These are phyloP conservation scores for Ilyonectria robusta DNA, from an alignment of 2,329 filamentous ascomycete genomes.

Conservation along the genomic window DNA sequence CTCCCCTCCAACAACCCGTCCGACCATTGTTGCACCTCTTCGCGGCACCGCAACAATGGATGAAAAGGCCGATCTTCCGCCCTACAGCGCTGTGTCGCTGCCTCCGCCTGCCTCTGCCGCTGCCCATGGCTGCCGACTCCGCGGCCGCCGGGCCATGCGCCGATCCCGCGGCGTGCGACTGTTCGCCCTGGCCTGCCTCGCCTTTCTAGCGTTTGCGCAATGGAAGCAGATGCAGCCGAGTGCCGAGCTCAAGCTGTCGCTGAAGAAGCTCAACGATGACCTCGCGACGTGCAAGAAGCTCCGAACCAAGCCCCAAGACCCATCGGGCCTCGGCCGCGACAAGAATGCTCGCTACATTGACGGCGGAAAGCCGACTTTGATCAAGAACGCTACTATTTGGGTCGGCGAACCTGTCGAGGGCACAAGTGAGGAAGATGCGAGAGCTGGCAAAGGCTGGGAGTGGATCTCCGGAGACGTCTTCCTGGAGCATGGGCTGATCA, in stretches of 20 bases:
- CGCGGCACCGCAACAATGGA: constrained; percentile 43
- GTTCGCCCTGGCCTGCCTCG: constrained; percentile 62
- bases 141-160: constrained; percentile 52
- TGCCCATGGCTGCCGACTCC: constrained; percentile 31
- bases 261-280: constrained; percentile 67
- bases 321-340: constrained; percentile 68
- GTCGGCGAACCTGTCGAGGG: constrained; percentile 71
- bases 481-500: constrained; percentile 73
- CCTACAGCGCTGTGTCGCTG: constrained; percentile 58
- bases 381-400: constrained; percentile 78
- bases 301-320: constrained; percentile 67
- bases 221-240: constrained; percentile 59
- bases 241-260: constrained; percentile 60
- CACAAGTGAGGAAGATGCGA: constrained; percentile 65
- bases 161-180: constrained; percentile 61
- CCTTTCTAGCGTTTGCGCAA: constrained; percentile 65
- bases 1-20: constrained; percentile 4
- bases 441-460: constrained; percentile 70
- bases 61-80: constrained; percentile 61
- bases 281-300: constrained; percentile 70
- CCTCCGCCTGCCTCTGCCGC: constrained; percentile 37
- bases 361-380: constrained; percentile 72
- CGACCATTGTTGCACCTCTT: constrained; percentile 8
- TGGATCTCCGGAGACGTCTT: constrained; percentile 75
- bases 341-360: constrained; percentile 73